Base-by-base conservation (phyloP, 257 asterid species). In the Anisodus tanguticus region DNA sequence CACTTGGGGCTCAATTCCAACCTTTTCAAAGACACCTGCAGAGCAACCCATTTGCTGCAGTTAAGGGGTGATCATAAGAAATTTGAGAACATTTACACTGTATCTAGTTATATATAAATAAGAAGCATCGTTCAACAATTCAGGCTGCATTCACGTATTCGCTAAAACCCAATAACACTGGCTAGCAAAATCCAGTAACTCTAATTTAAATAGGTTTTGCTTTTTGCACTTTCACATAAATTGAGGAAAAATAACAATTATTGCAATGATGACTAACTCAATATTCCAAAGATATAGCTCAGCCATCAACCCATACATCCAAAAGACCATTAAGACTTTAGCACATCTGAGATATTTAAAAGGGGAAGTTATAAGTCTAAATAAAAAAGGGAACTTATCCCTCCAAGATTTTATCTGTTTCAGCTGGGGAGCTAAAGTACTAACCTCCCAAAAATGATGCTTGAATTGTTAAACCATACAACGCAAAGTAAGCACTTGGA, bases 381-480 rank as follows among this genome's bases (percentile, higher is more conserved):
- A 31, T 0, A 31, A 31, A 31, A 1, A 31, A 31, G 80, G 86
- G 53, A 53, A 22, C 72, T 82, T 63, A 55, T 19, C 39, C 13
- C 53, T 59, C 43, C 63, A 51, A 12, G 26, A 53, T 31, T 1
- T 35, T 13, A 31, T 51, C 53, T 53, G 47, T 77, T 51, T 31
- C 64, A 53, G 31, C 72, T 87, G 80, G 78, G 84, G 54, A 84
- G 51, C 88, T 86, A 39, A 80, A 60, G 80, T 62, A 89, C 90
- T 88, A 85, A 94, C 99, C 99, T 93, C 99, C 98, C 88, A 96
- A 91, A 89, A 94, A 96, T 82, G 97, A 91, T 86, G 98, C 97
- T 90, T 93, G 95, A 85, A 93, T 98, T 77, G 95, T 88, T 90
- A 96, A 85, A 16, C 99, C 99, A 85, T 92, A 94, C 91, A 96